These are phyloP conservation scores for Clathrus columnatus DNA, from an alignment of 768 basidiomycete genomes.

Conservation along the genomic window DNA sequence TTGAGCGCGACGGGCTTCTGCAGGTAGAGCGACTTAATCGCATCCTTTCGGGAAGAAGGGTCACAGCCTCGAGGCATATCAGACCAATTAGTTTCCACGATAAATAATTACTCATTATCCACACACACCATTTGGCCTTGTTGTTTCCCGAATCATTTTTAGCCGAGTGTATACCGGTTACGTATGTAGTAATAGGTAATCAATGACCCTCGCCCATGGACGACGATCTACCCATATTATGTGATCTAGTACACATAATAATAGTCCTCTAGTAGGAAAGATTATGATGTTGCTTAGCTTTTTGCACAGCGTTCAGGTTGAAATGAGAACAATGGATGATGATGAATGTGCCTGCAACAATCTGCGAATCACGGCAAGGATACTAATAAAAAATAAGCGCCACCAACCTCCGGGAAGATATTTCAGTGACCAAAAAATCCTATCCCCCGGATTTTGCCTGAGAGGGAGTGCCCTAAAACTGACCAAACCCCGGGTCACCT, in stretches of 20 bases:
- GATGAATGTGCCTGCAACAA: background rate
- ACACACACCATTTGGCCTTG: background rate
- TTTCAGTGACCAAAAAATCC: background rate
- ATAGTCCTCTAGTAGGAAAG: no score
- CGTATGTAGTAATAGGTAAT: no score
- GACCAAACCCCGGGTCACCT: background rate
- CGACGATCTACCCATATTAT: no score
- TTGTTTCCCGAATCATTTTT: background rate
- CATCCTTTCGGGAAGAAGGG: background rate
- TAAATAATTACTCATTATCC: background rate
- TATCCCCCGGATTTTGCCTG: background rate
- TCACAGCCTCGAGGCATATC: conserved; percentile 5
- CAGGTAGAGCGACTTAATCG: background rate
- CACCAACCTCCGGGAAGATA: background rate
- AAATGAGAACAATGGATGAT: no score
- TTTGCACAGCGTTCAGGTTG: no score
- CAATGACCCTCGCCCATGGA: background rate
- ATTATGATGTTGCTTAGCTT: no score
- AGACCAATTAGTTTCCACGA: background rate
- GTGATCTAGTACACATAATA: no score
- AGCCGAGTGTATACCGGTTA: background rate
- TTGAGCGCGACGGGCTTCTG: background rate
- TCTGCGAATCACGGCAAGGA: background rate
- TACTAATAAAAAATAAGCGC: background rate
- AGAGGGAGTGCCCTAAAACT: background rate